Base-by-base conservation (phyloP, 2,329 filamentous ascomycete genomes). In the Paracoccidioides lutzii region DNA sequence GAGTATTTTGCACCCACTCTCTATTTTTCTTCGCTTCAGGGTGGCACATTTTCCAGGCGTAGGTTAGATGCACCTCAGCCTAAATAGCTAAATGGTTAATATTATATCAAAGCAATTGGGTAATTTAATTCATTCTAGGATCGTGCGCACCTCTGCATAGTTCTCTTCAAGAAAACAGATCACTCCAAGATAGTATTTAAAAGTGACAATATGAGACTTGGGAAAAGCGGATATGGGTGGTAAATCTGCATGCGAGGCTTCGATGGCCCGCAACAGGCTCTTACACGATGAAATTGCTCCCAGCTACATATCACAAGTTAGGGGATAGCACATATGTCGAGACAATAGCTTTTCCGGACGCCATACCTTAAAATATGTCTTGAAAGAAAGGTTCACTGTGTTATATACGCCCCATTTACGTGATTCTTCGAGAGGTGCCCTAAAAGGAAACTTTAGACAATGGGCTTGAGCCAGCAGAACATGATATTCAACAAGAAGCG, bases 401-500 rank as follows among this genome's bases (percentile, higher is more conserved):
- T 90, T 90, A 75, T 98, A 98, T 50, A 95, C 87, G 5, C 89
- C 94, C 93, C 93, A 98, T 80, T 97, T 98, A 55, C 93, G 83
- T 7, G 91, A 96, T 64, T 95, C 87, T 65, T 90, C 83, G 46
- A 96, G 76, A 12, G 87, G 83, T 58, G 87, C 87, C 71, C 88
- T 91, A 64, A 67, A 58, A 66, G 62, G 62, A 59, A 46, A 56
- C 14, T 53, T 58, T 53, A 58, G 57, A 55, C 55, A 22, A 10
- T 15, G 15, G 5, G 15, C 15, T 30, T 35, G 42, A 15, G n/a
- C 8, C n/a, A 44, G 4, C 6, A 33, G 46, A 52, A 41, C 9
- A 53, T 22, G 12, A 28, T 41, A 7, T 14, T n/a, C 10, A 42
- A 4, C 14, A n/a, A 53, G 35, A 35, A 62, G 69, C 78, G 64